Percentiles rank a stretch among this genome's conserved stretches.
phyloP scores from a whole-genome alignment of 495 filamentous ascomycete species.

The Podospora conica region DNA sequence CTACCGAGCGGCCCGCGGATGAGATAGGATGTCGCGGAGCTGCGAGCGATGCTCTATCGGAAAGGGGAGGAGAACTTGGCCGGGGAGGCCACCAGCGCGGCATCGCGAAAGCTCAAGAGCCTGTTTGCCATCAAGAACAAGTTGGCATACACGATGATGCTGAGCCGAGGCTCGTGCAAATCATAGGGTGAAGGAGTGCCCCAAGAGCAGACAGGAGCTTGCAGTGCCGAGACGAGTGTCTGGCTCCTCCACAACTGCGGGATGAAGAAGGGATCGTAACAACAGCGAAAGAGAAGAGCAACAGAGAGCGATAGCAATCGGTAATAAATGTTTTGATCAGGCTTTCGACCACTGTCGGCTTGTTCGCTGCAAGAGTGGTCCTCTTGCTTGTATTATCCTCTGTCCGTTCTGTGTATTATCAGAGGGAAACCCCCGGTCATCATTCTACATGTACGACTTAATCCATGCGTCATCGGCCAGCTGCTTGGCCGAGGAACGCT shows the following conservation, averaged over 20 bases:
- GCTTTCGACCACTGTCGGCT: neutral
- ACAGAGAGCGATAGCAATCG: too few species aligned
- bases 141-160: neutral
- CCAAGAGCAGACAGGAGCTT: neutral
- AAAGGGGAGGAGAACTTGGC: neutral
- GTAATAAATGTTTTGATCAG: neutral
- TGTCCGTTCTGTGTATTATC: too few species aligned
- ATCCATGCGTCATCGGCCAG: slow-evolving; percentile 40
- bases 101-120: neutral
- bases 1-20: slow-evolving; percentile 39
- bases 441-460: slow-evolving; percentile 5
- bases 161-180: neutral
- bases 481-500: slow-evolving; percentile 41
- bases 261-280: too few species aligned
- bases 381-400: too few species aligned
- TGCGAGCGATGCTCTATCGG: neutral
- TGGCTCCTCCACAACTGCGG: too few species aligned
- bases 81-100: neutral
- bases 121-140: neutral
- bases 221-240: neutral
- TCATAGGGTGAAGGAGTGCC: neutral
- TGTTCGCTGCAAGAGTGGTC: neutral
- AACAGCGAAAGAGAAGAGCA: too few species aligned
- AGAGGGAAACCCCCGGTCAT: too few species aligned
- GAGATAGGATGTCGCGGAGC: slow-evolving; percentile 19